A percentile compares a stretch with the other conserved stretches of the same genome.
Evolutionary conservation across 2,329 filamentous ascomycete genomes (phyloP).

Genomic region (Dactylellina sp.): DNA sequence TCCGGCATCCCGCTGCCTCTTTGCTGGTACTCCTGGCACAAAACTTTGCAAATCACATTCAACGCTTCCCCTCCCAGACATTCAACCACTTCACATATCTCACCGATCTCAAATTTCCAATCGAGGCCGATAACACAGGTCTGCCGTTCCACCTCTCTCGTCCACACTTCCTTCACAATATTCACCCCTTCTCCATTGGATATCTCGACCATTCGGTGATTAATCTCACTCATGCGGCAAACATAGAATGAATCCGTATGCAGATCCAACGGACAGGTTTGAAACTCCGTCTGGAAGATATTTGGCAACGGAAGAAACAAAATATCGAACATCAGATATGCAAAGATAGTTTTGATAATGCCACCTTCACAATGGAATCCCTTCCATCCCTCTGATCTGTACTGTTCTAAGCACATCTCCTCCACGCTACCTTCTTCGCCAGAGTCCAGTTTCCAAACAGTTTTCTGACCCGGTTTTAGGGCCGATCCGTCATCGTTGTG

Average conservation of each 20-base stretch:
- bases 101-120: constrained; percentile 85
- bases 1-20: constrained; percentile 90
- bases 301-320: constrained; percentile 94
- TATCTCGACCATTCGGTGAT: constrained; percentile 85
- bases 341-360: constrained; percentile 89
- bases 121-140: constrained; percentile 92
- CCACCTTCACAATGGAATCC: constrained; percentile 94
- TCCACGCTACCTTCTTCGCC: constrained; percentile 86
- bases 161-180: constrained; percentile 77
- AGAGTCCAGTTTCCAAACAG: constrained; percentile 80
- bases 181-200: constrained; percentile 79
- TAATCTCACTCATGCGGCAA: constrained; percentile 86
- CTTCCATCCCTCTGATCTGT: constrained; percentile 86
- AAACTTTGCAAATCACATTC: constrained; percentile 85
- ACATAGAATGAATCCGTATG: constrained; percentile 94
- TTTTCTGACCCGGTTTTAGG: constrained; percentile 68
- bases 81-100: constrained; percentile 80
- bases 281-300: constrained; percentile 95
- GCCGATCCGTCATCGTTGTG: constrained; percentile 66
- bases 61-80: constrained; percentile 86
- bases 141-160: constrained; percentile 74
- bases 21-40: constrained; percentile 93
- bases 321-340: constrained; percentile 91
- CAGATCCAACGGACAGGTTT: constrained; percentile 91
- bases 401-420: constrained; percentile 90